phyloP scores from a whole-genome alignment of 139 green algal genomes.

The Haematococcus lacustris region DNA sequence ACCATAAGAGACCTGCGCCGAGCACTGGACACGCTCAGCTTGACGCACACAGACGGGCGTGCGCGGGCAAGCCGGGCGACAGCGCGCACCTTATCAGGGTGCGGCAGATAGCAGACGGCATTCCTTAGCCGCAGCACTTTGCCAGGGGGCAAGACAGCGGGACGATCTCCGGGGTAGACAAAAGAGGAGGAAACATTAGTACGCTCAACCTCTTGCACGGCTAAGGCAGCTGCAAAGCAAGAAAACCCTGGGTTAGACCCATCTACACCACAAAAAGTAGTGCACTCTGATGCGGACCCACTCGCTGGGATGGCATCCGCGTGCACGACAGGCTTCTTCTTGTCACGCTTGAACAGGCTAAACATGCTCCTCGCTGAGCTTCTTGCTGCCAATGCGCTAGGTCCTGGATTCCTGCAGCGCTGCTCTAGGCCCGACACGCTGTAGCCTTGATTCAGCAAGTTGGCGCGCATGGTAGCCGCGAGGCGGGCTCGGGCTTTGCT shows the following conservation, averaged over 20 bases:
- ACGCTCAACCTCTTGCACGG: neutral
- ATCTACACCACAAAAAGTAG: neutral
- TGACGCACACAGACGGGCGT: neutral
- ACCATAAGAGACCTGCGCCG: conserved; percentile 44
- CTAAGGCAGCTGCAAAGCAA: neutral
- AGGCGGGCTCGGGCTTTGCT: no score
- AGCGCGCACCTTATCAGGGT: conserved; percentile 64
- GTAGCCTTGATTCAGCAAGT: no score
- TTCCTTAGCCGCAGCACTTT: conserved; percentile 30
- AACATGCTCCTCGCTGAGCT: no score
- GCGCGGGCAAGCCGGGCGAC: neutral
- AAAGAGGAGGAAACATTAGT: neutral
- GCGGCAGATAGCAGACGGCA: conserved; percentile 50
- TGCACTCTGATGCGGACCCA: neutral
- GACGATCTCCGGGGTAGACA: neutral
- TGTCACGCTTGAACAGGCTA: conserved; percentile 1
- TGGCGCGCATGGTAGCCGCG: no score
- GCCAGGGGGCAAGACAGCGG: neutral
- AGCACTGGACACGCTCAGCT: neutral
- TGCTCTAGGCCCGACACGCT: no score
- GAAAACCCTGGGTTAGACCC: neutral
- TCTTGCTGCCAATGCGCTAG: no score
- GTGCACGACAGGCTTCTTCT: neutral
- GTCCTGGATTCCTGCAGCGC: no score
- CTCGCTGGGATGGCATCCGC: neutral